phyloP scores from a whole-genome alignment of 2,329 filamentous ascomycete species.

The Ceratocystis eucalypticola region DNA sequence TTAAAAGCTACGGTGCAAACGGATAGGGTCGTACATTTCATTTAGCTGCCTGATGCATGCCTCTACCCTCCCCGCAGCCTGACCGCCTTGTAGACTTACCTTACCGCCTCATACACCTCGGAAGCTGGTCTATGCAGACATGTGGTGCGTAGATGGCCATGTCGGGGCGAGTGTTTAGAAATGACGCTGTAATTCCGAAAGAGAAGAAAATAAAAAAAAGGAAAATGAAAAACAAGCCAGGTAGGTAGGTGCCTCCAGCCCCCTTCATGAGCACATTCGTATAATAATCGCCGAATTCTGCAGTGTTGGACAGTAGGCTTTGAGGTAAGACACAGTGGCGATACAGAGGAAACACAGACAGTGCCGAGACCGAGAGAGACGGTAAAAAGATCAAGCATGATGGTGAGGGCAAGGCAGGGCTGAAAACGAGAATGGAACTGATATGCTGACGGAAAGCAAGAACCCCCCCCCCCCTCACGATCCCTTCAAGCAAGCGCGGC shows the following conservation, averaged over 20 bases:
- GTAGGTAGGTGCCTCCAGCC: neutral
- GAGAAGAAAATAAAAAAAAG: too few species aligned
- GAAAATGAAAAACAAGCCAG: neutral
- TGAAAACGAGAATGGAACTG: too few species aligned
- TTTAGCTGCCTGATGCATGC: neutral
- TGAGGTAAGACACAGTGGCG: neutral
- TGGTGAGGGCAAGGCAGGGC: neutral
- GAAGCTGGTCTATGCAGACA: too few species aligned
- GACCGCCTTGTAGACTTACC: too few species aligned
- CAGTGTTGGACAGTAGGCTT: neutral
- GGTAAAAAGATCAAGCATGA: neutral
- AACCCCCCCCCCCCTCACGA: too few species aligned
- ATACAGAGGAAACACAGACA: neutral
- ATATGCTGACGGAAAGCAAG: too few species aligned
- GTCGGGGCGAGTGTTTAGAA: neutral
- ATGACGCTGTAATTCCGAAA: neutral
- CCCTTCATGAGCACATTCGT: neutral
- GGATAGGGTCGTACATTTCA: neutral
- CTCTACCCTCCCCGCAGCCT: neutral
- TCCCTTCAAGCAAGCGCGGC: too few species aligned
- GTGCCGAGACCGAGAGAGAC: neutral
- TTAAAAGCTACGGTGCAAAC: neutral
- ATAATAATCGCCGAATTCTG: neutral
- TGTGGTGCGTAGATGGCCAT: too few species aligned
- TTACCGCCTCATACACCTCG: too few species aligned